phyloP scores from a whole-genome alignment of 148 eudicot genomes.

The Simmondsia chinensis region DNA sequence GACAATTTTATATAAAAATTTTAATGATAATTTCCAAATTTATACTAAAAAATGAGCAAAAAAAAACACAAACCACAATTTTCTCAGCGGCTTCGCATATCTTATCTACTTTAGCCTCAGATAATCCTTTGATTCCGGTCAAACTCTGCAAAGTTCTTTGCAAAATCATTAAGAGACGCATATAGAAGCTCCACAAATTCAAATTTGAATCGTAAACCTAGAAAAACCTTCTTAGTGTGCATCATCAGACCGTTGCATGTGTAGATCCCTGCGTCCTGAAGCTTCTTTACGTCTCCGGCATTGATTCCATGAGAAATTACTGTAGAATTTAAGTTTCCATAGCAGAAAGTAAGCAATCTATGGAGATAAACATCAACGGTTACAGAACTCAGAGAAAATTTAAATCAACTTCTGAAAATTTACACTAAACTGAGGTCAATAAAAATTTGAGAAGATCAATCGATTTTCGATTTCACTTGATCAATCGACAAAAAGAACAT shows the following conservation, averaged over 20 bases:
- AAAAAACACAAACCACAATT: slow-evolving; percentile 54
- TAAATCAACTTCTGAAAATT: not conserved
- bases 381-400: not conserved
- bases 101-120: slow-evolving; percentile 98
- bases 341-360: no score
- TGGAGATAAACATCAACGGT: no score
- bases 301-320: slow-evolving; percentile 89
- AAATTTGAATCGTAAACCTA: not conserved
- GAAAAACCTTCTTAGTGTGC: slow-evolving; percentile 88
- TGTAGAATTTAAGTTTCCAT: no score
- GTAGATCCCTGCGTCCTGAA: slow-evolving; percentile 91
- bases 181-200: no score
- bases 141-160: slow-evolving; percentile 38
- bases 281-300: slow-evolving; percentile 95
- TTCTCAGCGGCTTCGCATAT: slow-evolving; percentile 98
- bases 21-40: not conserved
- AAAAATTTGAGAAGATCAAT: not conserved
- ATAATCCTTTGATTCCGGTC: slow-evolving; percentile 92
- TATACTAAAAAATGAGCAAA: not conserved
- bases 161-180: no score
- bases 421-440: not conserved
- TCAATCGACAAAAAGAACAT: not conserved
- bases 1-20: not conserved
- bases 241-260: slow-evolving; percentile 97
- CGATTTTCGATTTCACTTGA: not conserved